Base-by-base conservation (phyloP, 164 flowering plant species). In the Malania oleifera region DNA sequence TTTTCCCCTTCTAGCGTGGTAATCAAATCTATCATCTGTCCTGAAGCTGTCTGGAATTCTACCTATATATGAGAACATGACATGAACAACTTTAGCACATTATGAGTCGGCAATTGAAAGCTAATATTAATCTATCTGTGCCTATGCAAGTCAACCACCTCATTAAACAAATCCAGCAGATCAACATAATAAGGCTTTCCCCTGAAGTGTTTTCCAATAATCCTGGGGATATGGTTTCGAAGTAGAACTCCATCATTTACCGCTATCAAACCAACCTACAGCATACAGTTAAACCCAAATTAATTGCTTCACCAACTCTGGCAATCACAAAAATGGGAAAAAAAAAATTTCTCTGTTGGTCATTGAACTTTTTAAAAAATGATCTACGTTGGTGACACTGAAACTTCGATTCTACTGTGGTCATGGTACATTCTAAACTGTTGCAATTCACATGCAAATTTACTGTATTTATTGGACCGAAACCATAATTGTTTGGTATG, bases 11-110 rank as follows among this genome's bases (percentile, higher is more conserved):
- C 95, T 57, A 82, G 67, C 0, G 98, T 87, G 14, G 98, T 90
- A 45, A 90, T 93, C 71, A 90, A 73, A 83, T 93, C 98, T 57
- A 93, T 79, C 98, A 90, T 90, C 75, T 93, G 97, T 52, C 98
- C 98, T 6, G 76, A 82, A 45, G 97, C 83, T 46, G 98, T 90
- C 63, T 90, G 98, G 62, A 87, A 92, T 72, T 93, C 98, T 50
- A 92, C 93, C 98, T 92, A 71, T n/a, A n/a, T n/a, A n/a, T 19
- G n/a, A 46, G 39, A 59, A 38, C 56, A 67, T 44, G 20, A 51
- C 12, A 66, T 7, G 27, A 29, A n/a, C 5, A 2, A 29, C 5
- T 29, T 61, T 2, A 25, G 41, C 14, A n/a, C 35, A 11, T 22
- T n/a, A 18, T 14, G 2, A 38, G n/a, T n/a, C n/a, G n/a, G n/a